Evolutionary conservation across 73 alveolate species (phyloP).

Genomic region (Tetrahymena malaccensis): DNA sequence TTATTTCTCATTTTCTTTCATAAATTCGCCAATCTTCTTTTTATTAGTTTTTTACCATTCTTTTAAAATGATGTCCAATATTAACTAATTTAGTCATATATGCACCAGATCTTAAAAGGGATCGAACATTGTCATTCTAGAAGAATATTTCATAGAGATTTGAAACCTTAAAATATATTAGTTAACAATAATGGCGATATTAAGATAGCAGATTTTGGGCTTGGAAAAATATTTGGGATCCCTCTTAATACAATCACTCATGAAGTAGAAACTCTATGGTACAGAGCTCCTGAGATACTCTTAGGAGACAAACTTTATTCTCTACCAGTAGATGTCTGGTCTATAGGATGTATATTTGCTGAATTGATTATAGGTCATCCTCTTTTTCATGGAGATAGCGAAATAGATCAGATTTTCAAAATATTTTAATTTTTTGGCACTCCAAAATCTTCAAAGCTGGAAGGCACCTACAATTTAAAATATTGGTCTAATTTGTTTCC

Average conservation of each 20-base stretch:
- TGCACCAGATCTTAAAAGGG: conserved; percentile 63
- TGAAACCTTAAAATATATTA: conserved; percentile 45
- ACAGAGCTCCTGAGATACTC: conserved; percentile 55
- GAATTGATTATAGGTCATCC: conserved; percentile 39
- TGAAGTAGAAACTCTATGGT: conserved; percentile 48
- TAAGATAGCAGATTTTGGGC: conserved; percentile 88
- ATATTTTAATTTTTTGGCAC: conserved; percentile 49
- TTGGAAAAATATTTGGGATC: conserved; percentile 60
- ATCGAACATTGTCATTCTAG: conserved; percentile 58
- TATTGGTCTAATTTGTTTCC: conserved; percentile 11
- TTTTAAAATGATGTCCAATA: too few relatives aligned
- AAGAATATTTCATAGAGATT: conserved; percentile 46
- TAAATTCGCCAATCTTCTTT: too few relatives aligned
- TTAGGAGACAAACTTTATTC: conserved; percentile 42
- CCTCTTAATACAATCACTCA: conserved; percentile 36
- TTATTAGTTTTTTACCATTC: too few relatives aligned
- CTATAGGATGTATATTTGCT: conserved; percentile 58
- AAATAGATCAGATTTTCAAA: conserved; percentile 18
- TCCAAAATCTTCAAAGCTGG: conserved; percentile 20
- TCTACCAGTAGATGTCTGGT: conserved; percentile 51
- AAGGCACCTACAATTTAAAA: not conserved
- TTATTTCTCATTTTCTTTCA: too few relatives aligned
- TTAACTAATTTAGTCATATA: conserved; percentile 45
- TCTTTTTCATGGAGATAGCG: conserved; percentile 46
- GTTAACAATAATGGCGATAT: conserved; percentile 77